A percentile compares a stretch with the other conserved stretches of the same genome.
These are phyloP conservation scores for Verruconis gallopava DNA, from an alignment of 2,329 filamentous ascomycete genomes.

Conservation along the genomic window DNA sequence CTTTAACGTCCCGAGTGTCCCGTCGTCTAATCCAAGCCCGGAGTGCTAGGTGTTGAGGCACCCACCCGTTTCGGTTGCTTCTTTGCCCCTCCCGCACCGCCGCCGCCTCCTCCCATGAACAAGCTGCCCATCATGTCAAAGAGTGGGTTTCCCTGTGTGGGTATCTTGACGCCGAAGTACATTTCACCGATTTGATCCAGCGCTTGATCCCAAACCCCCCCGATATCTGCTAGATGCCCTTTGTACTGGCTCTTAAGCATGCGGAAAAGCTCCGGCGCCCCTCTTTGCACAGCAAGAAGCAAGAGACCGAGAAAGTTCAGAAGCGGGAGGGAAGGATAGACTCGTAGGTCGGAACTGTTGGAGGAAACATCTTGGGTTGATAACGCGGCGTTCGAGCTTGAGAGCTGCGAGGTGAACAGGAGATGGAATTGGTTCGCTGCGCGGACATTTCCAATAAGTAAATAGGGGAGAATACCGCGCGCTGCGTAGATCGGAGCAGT, in stretches of 20 bases:
- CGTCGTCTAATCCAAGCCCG: background rate
- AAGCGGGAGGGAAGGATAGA: slow-evolving; percentile 85
- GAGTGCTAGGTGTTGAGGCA: slow-evolving; percentile 8
- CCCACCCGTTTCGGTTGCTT: slow-evolving; percentile 35
- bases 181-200: slow-evolving; percentile 84
- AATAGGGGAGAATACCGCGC: slow-evolving; percentile 78
- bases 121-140: slow-evolving; percentile 97
- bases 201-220: slow-evolving; percentile 58
- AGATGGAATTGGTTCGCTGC: slow-evolving; percentile 75
- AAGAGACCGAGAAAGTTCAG: slow-evolving; percentile 87
- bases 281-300: slow-evolving; percentile 70
- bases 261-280: slow-evolving; percentile 63
- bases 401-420: slow-evolving; percentile 57
- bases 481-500: slow-evolving; percentile 77
- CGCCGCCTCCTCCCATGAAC: slow-evolving; percentile 62
- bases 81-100: slow-evolving; percentile 31
- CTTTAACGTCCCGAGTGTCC: too few relatives aligned
- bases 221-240: slow-evolving; percentile 60
- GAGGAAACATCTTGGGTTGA: slow-evolving; percentile 70
- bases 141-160: slow-evolving; percentile 79
- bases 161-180: slow-evolving; percentile 88
- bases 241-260: slow-evolving; percentile 75
- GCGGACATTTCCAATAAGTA: slow-evolving; percentile 79
- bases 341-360: slow-evolving; percentile 56
- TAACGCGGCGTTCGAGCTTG: slow-evolving; percentile 47